phyloP scores from a whole-genome alignment of 805 yeast genomes.

The Saccharomyces mikatae region DNA sequence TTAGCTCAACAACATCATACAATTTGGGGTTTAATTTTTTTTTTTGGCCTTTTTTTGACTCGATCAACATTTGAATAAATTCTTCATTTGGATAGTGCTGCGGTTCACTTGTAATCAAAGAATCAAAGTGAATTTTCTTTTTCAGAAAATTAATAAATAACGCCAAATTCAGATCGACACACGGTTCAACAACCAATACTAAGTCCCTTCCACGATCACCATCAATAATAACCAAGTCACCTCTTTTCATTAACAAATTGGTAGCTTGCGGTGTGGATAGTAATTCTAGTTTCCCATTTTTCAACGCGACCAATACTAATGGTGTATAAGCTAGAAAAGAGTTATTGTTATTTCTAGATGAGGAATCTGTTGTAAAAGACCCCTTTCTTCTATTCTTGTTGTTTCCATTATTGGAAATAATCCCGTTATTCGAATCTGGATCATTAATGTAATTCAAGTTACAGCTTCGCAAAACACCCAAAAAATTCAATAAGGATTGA shows the following conservation, averaged over 20 bases:
- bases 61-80: slow-evolving; percentile 25
- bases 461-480: slow-evolving; percentile 36
- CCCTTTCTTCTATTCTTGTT: not conserved
- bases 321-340: slow-evolving; percentile 19
- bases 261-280: slow-evolving; percentile 59
- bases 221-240: slow-evolving; percentile 69
- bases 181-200: slow-evolving; percentile 63
- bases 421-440: slow-evolving; percentile 23
- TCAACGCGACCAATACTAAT: slow-evolving; percentile 43
- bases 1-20: slow-evolving; percentile 38
- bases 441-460: slow-evolving; percentile 34
- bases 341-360: not conserved
- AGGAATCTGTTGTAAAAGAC: not conserved
- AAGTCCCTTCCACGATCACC: slow-evolving; percentile 81
- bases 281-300: slow-evolving; percentile 62
- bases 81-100: slow-evolving; percentile 24
- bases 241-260: slow-evolving; percentile 46
- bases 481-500: slow-evolving; percentile 19
- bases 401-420: slow-evolving; percentile 1
- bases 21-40: slow-evolving; percentile 24
- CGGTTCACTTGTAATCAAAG: slow-evolving; percentile 26
- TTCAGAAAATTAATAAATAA: slow-evolving; percentile 65
- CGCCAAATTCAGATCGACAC: slow-evolving; percentile 55
- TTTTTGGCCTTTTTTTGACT: slow-evolving; percentile 16
- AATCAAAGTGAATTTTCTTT: slow-evolving; percentile 53